These are phyloP conservation scores for Puccinia brachypodii DNA, from an alignment of 1,284 basidiomycete genomes.

Conservation along the genomic window DNA sequence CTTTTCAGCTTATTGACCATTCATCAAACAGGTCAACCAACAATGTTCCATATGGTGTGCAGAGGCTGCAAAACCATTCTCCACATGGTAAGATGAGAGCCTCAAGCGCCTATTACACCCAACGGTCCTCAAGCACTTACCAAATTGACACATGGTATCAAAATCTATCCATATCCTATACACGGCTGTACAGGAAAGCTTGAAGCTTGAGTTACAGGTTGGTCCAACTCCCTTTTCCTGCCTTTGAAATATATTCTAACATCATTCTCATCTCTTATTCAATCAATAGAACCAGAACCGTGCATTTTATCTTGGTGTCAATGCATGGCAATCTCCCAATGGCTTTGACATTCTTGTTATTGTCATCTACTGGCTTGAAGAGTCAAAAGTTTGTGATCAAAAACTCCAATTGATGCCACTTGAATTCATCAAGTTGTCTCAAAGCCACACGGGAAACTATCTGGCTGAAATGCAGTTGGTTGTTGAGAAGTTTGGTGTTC, in stretches of 20 bases:
- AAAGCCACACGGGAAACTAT: background rate
- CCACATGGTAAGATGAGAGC: background rate
- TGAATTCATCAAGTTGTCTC: no score
- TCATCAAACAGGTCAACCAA: background rate
- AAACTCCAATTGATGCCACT: background rate
- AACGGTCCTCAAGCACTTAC: background rate
- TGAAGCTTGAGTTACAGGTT: background rate
- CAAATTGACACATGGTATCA: background rate
- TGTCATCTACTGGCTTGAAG: background rate
- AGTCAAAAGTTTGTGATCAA: background rate
- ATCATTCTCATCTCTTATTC: no score
- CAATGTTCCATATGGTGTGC: slow-evolving; percentile 3
- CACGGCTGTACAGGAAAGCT: background rate
- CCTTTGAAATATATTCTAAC: background rate
- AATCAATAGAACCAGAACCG: background rate
- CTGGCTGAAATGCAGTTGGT: background rate
- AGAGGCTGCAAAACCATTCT: background rate
- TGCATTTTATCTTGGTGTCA: background rate
- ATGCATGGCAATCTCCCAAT: slow-evolving; percentile 4
- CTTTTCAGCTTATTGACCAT: background rate
- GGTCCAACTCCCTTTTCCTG: no score
- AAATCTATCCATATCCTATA: background rate
- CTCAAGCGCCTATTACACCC: background rate
- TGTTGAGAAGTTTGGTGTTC: background rate
- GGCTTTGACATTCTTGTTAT: background rate